Evolutionary conservation across 306 rosid genomes (phyloP).

Genomic region (Prunus armeniaca): DNA sequence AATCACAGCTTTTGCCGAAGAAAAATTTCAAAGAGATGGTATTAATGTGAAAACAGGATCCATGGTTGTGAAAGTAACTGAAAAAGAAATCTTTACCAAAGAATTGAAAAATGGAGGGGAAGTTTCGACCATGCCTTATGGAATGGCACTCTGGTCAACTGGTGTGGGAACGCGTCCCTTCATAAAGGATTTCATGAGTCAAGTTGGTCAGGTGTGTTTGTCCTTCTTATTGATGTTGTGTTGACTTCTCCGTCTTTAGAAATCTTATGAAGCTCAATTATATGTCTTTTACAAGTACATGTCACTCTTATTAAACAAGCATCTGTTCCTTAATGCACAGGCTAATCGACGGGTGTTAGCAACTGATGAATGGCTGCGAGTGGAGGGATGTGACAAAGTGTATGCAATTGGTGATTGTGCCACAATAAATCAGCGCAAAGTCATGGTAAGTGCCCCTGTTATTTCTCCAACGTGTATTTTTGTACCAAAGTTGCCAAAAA

Average conservation of each 20-base stretch:
- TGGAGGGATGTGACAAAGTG: conserved; percentile 74
- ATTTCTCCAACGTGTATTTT: conserved; percentile 15
- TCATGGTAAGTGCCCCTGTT: conserved; percentile 53
- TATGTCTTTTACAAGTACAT: neutral
- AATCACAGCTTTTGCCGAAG: conserved; percentile 89
- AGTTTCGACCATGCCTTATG: conserved; percentile 65
- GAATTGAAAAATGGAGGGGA: conserved; percentile 76
- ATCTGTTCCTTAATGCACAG: conserved; percentile 36
- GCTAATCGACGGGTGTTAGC: conserved; percentile 87
- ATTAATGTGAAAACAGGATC: conserved; percentile 92
- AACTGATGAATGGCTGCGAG: conserved; percentile 99
- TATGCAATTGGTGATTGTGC: conserved; percentile 98
- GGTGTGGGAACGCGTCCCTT: conserved; percentile 95
- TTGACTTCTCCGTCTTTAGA: neutral
- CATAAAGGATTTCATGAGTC: conserved; percentile 73
- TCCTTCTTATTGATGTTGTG: conserved; percentile 3
- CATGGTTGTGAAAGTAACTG: conserved; percentile 85
- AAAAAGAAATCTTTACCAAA: conserved; percentile 74
- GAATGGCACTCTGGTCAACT: conserved; percentile 99
- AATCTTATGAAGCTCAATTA: neutral
- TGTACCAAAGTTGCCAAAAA: neutral
- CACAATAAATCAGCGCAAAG: conserved; percentile 94
- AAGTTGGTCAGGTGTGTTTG: conserved; percentile 85
- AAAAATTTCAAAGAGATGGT: conserved; percentile 77
- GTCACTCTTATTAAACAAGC: neutral